Conservation (phyloP, 768 basidiomycete species). For the Serendipita sp. region DNA sequence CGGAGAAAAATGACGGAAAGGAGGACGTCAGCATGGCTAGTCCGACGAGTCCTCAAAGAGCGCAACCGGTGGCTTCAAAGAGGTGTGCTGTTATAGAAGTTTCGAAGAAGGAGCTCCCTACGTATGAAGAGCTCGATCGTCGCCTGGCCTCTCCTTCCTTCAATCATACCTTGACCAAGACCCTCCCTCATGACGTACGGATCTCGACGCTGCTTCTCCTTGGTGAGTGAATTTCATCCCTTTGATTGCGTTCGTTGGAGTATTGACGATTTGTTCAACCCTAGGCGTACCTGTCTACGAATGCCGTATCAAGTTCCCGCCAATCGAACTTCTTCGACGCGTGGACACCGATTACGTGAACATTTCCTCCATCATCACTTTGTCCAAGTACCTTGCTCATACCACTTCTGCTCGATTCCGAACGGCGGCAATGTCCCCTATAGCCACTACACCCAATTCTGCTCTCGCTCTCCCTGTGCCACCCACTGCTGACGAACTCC, state of each 20-base stretch:
- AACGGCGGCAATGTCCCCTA: not conserved
- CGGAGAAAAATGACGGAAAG: not conserved
- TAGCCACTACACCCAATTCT: conserved; percentile 22
- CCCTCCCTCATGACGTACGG: not conserved
- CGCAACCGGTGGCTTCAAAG: not conserved
- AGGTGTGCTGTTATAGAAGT: not conserved
- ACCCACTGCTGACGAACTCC: conserved; percentile 16
- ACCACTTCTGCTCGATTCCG: not conserved
- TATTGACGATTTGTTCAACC: not conserved
- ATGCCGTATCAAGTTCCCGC: conserved; percentile 37
- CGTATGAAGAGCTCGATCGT: conserved; percentile 14
- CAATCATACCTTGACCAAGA: not conserved
- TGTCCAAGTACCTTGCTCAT: conserved; percentile 12
- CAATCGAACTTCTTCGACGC: conserved; percentile 40
- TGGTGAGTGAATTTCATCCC: not conserved
- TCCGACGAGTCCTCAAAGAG: not conserved
- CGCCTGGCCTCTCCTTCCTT: conserved; percentile 16
- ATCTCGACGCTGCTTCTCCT: not conserved
- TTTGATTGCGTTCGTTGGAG: not conserved
- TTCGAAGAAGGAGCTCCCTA: not conserved
- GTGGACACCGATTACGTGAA: conserved; percentile 72
- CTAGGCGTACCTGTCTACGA: conserved; percentile 50
- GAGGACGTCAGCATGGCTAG: not conserved
- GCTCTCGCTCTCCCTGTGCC: conserved; percentile 21
- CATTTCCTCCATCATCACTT: conserved; percentile 39